A percentile compares a stretch with the other conserved stretches of the same genome.
phyloP scores from a whole-genome alignment of 805 yeast genomes.

The Zygosaccharomyces bailii region DNA sequence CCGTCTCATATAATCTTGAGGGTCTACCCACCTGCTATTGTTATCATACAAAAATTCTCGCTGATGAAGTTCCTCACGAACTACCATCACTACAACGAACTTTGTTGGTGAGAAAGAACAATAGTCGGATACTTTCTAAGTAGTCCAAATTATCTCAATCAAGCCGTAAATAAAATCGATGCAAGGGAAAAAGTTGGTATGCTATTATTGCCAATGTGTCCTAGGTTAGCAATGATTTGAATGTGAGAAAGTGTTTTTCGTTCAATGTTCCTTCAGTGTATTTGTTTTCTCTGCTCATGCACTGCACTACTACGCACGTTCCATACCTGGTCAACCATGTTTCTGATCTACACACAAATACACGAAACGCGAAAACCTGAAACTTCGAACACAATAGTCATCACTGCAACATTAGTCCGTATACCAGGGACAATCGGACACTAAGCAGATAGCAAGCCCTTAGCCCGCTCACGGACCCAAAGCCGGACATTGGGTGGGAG shows the following conservation, averaged over 20 bases:
- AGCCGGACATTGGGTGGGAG: too few relatives aligned
- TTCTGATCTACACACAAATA: neutral
- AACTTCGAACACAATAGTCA: neutral
- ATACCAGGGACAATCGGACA: neutral
- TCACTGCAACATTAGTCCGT: neutral
- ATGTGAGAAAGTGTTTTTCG: neutral
- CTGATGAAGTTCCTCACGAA: neutral
- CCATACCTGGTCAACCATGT: neutral
- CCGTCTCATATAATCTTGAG: conserved; percentile 16
- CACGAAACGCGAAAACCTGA: neutral
- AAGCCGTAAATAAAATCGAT: neutral
- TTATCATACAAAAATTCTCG: neutral
- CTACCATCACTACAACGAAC: neutral
- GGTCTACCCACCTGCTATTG: conserved; percentile 15
- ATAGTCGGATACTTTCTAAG: neutral
- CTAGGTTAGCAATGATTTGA: too few relatives aligned
- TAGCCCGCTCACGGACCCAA: too few relatives aligned
- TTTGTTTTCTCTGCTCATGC: neutral
- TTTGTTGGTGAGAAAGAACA: neutral
- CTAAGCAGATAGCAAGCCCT: too few relatives aligned
- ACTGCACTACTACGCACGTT: neutral
- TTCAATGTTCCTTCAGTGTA: neutral
- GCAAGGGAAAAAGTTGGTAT: neutral
- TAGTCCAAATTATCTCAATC: neutral
- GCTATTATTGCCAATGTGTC: too few relatives aligned